These are phyloP conservation scores for Hygrophoropsis aurantiaca DNA, from an alignment of 768 basidiomycete species.

Conservation along the genomic window DNA sequence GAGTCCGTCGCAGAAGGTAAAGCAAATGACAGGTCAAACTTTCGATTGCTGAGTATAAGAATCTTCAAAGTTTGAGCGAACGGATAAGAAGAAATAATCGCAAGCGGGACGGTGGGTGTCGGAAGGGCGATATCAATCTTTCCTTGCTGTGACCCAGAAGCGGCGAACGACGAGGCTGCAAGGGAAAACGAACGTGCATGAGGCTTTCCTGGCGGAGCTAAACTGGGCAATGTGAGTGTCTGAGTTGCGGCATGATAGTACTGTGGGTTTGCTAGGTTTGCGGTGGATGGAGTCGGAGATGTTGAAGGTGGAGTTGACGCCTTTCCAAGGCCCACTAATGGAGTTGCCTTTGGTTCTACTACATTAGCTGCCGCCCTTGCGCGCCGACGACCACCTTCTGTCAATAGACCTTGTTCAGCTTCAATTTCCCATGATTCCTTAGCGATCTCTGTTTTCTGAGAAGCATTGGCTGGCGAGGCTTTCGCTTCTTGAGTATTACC, in stretches of 20 bases:
- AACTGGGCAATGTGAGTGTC: constrained; percentile 66
- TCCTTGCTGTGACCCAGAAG: constrained; percentile 10
- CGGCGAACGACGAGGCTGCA: constrained; percentile 24
- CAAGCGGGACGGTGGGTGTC: constrained; percentile 66
- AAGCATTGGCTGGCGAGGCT: background rate
- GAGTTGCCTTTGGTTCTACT: constrained; percentile 21
- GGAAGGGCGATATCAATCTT: constrained; percentile 55
- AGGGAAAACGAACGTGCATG: constrained; percentile 68
- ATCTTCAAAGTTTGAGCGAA: constrained; percentile 59
- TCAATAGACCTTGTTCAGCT: constrained; percentile 70
- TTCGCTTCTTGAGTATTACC: constrained; percentile 4
- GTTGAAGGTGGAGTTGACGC: constrained; percentile 26
- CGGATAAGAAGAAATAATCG: constrained; percentile 55
- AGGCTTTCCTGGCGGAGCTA: constrained; percentile 46
- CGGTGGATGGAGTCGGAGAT: constrained; percentile 19
- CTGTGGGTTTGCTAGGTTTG: constrained; percentile 48
- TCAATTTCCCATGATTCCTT: constrained; percentile 84
- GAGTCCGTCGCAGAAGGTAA: constrained; percentile 42
- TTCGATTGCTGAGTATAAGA: constrained; percentile 62
- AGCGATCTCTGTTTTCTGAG: constrained; percentile 27
- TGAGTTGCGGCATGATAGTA: constrained; percentile 58
- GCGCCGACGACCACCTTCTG: constrained; percentile 71
- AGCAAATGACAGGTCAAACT: constrained; percentile 62
- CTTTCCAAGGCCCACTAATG: constrained; percentile 19
- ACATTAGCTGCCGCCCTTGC: constrained; percentile 56